phyloP scores from a whole-genome alignment of 1,284 basidiomycete species.

The Melampsora medusae region DNA sequence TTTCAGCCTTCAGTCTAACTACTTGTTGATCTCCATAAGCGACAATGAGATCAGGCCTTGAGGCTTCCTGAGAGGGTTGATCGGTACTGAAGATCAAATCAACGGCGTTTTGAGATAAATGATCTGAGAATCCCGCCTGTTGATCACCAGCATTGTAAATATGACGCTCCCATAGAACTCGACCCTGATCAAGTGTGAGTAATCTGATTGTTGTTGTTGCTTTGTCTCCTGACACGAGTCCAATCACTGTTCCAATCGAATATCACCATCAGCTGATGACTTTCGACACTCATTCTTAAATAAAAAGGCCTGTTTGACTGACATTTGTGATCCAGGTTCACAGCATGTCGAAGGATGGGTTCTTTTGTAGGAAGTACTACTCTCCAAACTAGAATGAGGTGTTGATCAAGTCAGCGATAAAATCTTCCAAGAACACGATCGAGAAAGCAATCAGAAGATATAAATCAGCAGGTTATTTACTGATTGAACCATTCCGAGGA shows the following conservation, averaged over 20 bases:
- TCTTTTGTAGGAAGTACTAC: constrained; percentile 23
- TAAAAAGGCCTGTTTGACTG: neutral
- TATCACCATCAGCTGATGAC: too few relatives aligned
- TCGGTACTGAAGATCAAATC: constrained; percentile 42
- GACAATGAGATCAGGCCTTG: constrained; percentile 34
- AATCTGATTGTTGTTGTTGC: neutral
- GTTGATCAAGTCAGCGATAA: neutral
- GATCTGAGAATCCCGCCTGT: too few relatives aligned
- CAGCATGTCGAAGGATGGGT: constrained; percentile 37
- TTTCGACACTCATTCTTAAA: too few relatives aligned
- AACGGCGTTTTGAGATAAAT: neutral
- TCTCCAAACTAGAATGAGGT: constrained; percentile 28
- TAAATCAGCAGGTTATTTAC: neutral
- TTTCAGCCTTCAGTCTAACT: constrained; percentile 14
- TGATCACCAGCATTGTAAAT: neutral
- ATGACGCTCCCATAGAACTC: constrained; percentile 29
- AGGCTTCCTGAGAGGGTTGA: constrained; percentile 25
- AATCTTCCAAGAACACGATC: too few relatives aligned
- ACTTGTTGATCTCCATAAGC: neutral
- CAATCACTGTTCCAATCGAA: constrained; percentile 17
- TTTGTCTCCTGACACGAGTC: constrained; percentile 30
- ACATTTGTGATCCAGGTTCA: constrained; percentile 34
- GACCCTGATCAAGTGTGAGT: constrained; percentile 20
- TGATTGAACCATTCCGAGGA: constrained; percentile 32
- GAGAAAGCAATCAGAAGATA: neutral